Base-by-base conservation (phyloP, 2,329 filamentous ascomycete genomes). In the Endoconidiophora polonica region DNA sequence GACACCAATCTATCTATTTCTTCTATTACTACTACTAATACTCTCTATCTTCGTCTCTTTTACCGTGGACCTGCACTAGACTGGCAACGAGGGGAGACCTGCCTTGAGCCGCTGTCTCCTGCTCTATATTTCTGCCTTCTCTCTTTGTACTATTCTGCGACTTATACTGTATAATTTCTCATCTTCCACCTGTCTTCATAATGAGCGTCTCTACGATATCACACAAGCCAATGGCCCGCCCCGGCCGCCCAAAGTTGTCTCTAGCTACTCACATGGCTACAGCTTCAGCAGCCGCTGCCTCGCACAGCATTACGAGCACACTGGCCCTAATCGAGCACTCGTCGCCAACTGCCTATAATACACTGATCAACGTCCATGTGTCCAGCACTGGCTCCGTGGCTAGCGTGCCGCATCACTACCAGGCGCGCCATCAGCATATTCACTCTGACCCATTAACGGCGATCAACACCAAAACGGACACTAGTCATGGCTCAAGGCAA, bases 271-370 rank as follows among this genome's bases (percentile, higher is more conserved):
- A 66, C 29, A 62, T 59, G 47, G 60, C 63, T 37, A 63, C 46
- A 5, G 39, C 45, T 33, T 9, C 20, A 20, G n/a, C 37, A 24
- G 16, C 23, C 44, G 20, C 18, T 42, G 23, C 41, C n/a, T 65
- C 67, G 24, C 68, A 67, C 54, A 33, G 29, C 9, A 33, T 33
- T 12, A 33, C 29, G 29, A 33, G 29, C 12, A 66, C 65, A 4
- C 59, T 72, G 41, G 62, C 67, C 20, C 65, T 68, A 47, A 62
- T 73, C 38, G 71, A 79, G 56, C 71, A 74, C 26, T 72, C 68
- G 52, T 78, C 77, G 29, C 74, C 76, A 3, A 81, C 77, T 1
- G 67, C 75, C 20, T 79, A 79, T 64, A 81, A 81, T 62, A 81
- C 77, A 2, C 68, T 81, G 38, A 78, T 76, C 49, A 81, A 81